Base-by-base conservation (phyloP, 2,329 filamentous ascomycete species). In the Clonostachys solani region DNA sequence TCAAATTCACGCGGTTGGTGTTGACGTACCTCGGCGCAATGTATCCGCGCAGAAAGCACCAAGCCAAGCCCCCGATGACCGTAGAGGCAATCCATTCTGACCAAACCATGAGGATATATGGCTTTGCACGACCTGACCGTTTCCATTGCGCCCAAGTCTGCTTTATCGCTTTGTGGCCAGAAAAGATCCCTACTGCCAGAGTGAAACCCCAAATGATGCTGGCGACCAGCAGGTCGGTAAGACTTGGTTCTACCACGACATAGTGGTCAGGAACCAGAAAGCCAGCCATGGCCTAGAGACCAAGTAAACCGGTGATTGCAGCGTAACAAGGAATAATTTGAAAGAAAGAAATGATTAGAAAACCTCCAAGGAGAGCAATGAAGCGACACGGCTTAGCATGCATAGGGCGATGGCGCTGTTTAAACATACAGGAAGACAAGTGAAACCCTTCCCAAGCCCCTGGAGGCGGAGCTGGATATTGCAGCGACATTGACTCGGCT, bases 51-150 rank as follows among this genome's bases (percentile, higher is more conserved):
- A 71, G 45, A 47, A 63, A 65, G 9, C 64, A 59, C 65, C 65
- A 73, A 18, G 59, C 61, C 5, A 67, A 48, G 5, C 66, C 54
- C 19, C 61, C 61, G 43, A 69, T 66, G 8, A 60, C 49, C 8
- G 60, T 53, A 50, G 61, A 67, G 4, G 63, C 56, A 9, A 62
- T 36, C 42, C 67, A 56, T 49, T 72, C 67, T n/a, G 60, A 42
- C 70, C 71, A 73, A 40, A 73, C 63, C 53, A 71, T 57, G 47
- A 60, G 55, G 34, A 71, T 56, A 46, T 72, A 73, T 5, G 59
- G 52, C 18, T 60, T 67, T 36, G 64, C 54, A 9, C 59, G 57
- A 19, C 60, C 55, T 48, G 62, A 63, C 40, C 63, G 58, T 33
- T 54, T 57, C 48, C 56, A 60, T 44, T 64, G 60, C 23, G 52